phyloP scores from a whole-genome alignment of 805 yeast genomes.

The Lipomyces orientalis region DNA sequence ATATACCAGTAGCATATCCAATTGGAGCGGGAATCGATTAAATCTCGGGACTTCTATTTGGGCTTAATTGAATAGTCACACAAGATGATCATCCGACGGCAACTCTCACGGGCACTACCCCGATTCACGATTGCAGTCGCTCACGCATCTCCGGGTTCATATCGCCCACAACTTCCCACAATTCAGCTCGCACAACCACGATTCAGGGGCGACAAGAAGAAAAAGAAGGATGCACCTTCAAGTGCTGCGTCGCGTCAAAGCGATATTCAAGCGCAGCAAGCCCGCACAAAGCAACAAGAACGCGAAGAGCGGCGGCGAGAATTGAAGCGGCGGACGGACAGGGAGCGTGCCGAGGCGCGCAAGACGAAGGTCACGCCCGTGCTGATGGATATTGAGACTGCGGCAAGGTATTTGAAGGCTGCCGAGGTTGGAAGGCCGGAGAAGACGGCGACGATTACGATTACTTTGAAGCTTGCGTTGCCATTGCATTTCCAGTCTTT shows the following conservation, averaged over 20 bases:
- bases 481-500: conserved; percentile 81
- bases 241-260: conserved; percentile 2
- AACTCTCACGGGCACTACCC: not conserved
- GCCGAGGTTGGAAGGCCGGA: conserved; percentile 86
- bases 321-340: conserved; percentile 36
- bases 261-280: conserved; percentile 1
- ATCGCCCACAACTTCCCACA: not conserved
- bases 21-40: not conserved
- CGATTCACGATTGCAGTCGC: not conserved
- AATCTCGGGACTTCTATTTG: not conserved
- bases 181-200: conserved; percentile 2
- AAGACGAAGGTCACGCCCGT: conserved; percentile 59
- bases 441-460: conserved; percentile 69
- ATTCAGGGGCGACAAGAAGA: conserved; percentile 5
- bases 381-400: conserved; percentile 63
- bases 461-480: conserved; percentile 67
- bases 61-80: not conserved
- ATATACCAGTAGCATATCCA: not conserved
- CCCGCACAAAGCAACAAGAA: conserved; percentile 23
- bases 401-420: conserved; percentile 81
- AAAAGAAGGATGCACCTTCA: not conserved
- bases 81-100: conserved; percentile 1
- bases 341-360: conserved; percentile 48
- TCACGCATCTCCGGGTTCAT: not conserved
- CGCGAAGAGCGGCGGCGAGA: conserved; percentile 43